These are phyloP conservation scores for Monilinia laxa DNA, from an alignment of 2,329 filamentous ascomycete genomes.

Conservation along the genomic window DNA sequence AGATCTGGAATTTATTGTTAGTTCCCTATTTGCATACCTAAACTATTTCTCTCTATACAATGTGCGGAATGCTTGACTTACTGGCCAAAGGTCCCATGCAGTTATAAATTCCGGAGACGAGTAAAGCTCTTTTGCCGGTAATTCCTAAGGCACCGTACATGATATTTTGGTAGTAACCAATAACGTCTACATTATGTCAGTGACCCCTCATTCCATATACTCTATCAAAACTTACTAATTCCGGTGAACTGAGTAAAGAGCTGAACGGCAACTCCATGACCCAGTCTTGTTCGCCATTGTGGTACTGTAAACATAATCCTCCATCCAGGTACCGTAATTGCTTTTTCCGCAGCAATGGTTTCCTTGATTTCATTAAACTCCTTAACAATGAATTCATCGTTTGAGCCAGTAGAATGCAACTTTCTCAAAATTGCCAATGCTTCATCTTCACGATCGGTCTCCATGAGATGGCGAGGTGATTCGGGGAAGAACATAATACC, in stretches of 20 bases:
- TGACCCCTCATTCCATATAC: rapidly evolving
- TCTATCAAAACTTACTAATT: constrained; percentile 43
- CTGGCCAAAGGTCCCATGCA: constrained; percentile 53
- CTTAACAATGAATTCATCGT: constrained; percentile 57
- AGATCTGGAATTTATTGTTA: constrained; percentile 45
- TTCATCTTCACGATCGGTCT: constrained; percentile 63
- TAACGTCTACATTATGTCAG: constrained; percentile 48
- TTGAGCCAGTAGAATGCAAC: constrained; percentile 65
- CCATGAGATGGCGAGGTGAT: constrained; percentile 71
- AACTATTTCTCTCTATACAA: no score
- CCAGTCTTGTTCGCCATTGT: constrained; percentile 59
- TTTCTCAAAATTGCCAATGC: constrained; percentile 66
- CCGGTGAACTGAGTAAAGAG: constrained; percentile 66
- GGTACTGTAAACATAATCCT: constrained; percentile 57
- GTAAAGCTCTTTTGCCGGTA: constrained; percentile 51
- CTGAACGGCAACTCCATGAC: constrained; percentile 62
- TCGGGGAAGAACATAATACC: constrained; percentile 74
- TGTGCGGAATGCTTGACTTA: constrained; percentile 22
- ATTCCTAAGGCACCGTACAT: constrained; percentile 60
- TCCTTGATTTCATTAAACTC: constrained; percentile 61
- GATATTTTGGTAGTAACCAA: constrained; percentile 61
- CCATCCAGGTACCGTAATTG: constrained; percentile 54
- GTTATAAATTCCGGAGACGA: constrained; percentile 62
- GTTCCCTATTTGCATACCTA: neutral
- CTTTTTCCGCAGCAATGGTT: constrained; percentile 60